Percentiles rank a stretch among this genome's conserved stretches.
Evolutionary conservation across 208 protist genomes (phyloP).

Genomic region (Leishmania arabica): DNA sequence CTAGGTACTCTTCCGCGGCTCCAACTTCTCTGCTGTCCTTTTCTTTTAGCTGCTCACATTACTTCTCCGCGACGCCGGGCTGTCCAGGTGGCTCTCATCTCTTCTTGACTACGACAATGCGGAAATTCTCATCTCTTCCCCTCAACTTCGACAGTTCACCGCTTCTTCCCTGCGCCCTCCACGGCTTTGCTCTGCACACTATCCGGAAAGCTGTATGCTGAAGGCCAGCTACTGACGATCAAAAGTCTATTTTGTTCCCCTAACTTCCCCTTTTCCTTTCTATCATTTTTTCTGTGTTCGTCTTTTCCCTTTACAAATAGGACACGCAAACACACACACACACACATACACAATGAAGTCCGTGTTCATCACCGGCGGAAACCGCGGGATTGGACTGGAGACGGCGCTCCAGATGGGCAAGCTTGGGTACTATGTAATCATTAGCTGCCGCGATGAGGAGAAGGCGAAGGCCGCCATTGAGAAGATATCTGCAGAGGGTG

Average conservation of each 20-base stretch:
- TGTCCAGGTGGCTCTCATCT: constrained; percentile 6
- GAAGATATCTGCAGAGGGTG: constrained; percentile 33
- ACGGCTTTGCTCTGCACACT: neutral
- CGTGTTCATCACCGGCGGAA: constrained; percentile 81
- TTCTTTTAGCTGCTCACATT: neutral
- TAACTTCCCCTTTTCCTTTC: neutral
- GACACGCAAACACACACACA: neutral
- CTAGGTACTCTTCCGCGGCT: neutral
- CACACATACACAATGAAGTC: constrained; percentile 20
- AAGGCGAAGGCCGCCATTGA: constrained; percentile 47
- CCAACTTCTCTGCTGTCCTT: neutral
- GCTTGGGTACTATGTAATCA: constrained; percentile 64
- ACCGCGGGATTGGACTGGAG: constrained; percentile 82
- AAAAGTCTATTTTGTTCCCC: neutral
- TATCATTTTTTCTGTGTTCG: neutral
- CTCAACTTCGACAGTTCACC: neutral
- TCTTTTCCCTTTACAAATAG: neutral
- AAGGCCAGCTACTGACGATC: neutral
- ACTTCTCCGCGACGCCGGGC: neutral
- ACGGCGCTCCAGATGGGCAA: constrained; percentile 59
- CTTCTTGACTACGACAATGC: neutral
- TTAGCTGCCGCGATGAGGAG: constrained; percentile 52
- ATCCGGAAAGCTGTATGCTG: neutral
- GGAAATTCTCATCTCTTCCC: neutral
- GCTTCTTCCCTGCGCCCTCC: neutral